Evolutionary conservation across 208 protist species (phyloP).

Genomic region (Leishmania gerbilli): DNA sequence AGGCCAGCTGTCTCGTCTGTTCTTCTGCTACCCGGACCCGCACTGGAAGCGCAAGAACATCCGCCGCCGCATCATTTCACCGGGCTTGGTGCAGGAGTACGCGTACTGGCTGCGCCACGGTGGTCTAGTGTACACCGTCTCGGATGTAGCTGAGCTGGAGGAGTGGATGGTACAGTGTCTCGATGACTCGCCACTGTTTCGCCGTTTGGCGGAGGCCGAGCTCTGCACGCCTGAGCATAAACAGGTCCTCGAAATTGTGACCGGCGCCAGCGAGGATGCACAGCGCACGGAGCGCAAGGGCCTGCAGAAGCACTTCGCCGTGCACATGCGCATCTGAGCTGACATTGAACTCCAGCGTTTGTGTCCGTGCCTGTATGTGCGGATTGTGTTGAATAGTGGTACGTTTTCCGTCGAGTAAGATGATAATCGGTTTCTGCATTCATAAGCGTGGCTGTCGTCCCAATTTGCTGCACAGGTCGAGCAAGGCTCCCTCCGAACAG

Average conservation of each 20-base stretch:
- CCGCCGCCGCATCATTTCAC: conserved; percentile 96
- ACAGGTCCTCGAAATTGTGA: conserved; percentile 67
- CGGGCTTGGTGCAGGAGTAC: conserved; percentile 96
- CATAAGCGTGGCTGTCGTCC: neutral
- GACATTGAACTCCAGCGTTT: neutral
- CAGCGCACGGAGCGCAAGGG: conserved; percentile 85
- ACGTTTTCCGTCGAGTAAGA: conserved; percentile 1
- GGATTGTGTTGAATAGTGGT: neutral
- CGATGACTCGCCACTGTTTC: conserved; percentile 94
- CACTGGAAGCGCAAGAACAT: conserved; percentile 99
- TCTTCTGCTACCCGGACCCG: conserved; percentile 98
- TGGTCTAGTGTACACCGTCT: conserved; percentile 97
- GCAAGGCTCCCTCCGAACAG: neutral
- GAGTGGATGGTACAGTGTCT: conserved; percentile 95
- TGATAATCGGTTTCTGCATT: neutral
- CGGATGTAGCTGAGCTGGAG: conserved; percentile 92
- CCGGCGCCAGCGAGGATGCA: conserved; percentile 81
- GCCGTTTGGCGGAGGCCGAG: conserved; percentile 73
- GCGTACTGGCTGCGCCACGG: conserved; percentile 94
- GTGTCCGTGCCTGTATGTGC: neutral
- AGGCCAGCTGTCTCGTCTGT: conserved; percentile 95
- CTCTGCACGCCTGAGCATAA: conserved; percentile 43
- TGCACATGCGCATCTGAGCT: conserved; percentile 60
- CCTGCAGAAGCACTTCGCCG: conserved; percentile 81
- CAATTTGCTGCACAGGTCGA: neutral